Evolutionary conservation across 805 yeast species (phyloP).

Genomic region (Maudiozyma turicensis): DNA sequence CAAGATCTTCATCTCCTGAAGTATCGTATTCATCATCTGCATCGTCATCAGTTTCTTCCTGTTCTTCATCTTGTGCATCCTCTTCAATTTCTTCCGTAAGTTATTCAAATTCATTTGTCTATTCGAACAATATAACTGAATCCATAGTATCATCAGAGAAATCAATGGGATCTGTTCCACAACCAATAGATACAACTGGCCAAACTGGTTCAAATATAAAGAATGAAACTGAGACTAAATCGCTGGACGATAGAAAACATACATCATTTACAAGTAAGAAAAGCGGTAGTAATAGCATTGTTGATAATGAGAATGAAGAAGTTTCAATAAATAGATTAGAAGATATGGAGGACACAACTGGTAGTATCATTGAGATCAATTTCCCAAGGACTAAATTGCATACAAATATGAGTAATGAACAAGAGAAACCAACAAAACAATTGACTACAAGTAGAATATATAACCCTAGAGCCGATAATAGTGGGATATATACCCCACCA

Average conservation of each 20-base stretch:
- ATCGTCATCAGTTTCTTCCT: background rate
- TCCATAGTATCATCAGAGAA: background rate
- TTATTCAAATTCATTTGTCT: background rate
- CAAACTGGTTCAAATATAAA: background rate
- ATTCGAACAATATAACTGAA: background rate
- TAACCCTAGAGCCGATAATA: background rate
- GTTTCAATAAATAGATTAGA: background rate
- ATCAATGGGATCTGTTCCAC: background rate
- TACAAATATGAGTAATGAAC: background rate
- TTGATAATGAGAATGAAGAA: background rate
- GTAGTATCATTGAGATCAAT: constrained; percentile 18
- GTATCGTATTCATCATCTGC: background rate
- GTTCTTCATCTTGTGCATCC: background rate
- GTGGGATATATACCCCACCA: constrained; percentile 9
- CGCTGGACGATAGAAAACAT: background rate
- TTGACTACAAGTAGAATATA: background rate
- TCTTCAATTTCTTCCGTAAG: background rate
- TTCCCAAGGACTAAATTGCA: constrained; percentile 11
- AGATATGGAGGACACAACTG: constrained; percentile 8
- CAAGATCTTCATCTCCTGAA: background rate
- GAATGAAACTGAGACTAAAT: background rate
- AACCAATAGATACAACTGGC: background rate
- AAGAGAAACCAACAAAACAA: background rate
- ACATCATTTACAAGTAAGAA: background rate
- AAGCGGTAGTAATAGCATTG: background rate